These are phyloP conservation scores for Chamaenerion angustifolium DNA, from an alignment of 345 rosid species.

Conservation along the genomic window DNA sequence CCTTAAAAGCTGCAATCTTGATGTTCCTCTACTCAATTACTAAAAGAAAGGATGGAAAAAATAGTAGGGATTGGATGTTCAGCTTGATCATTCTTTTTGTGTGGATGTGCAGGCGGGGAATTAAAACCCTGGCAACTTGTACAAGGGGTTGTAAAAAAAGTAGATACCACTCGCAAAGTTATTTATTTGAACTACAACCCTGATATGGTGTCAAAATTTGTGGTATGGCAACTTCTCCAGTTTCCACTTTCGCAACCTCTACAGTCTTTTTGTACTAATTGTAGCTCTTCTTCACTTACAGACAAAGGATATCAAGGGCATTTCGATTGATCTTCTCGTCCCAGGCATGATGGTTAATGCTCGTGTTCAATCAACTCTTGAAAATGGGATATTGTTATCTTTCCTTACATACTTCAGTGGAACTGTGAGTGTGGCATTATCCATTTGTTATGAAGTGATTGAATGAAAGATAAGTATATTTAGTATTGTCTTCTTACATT, in stretches of 20 bases:
- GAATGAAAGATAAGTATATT: too few relatives aligned
- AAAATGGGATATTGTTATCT: constrained; percentile 77
- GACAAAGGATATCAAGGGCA: constrained; percentile 82
- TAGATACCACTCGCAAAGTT: constrained; percentile 67
- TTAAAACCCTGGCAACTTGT: constrained; percentile 53
- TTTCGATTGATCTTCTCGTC: constrained; percentile 81
- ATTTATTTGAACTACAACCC: constrained; percentile 55
- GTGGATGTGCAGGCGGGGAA: constrained; percentile 29
- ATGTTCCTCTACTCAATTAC: too few relatives aligned
- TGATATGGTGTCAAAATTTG: constrained; percentile 54
- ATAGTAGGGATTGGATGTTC: background rate
- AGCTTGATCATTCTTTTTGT: constrained; percentile 2
- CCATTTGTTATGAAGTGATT: background rate
- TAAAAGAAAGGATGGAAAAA: too few relatives aligned
- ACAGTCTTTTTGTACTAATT: background rate
- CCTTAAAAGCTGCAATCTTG: too few relatives aligned
- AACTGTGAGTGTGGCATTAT: constrained; percentile 52
- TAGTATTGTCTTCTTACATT: constrained; percentile 3
- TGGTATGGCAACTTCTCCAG: constrained; percentile 29
- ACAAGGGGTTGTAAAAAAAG: constrained; percentile 61
- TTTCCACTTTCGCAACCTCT: constrained; percentile 9
- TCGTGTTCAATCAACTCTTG: constrained; percentile 71
- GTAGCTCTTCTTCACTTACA: constrained; percentile 17
- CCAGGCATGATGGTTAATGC: constrained; percentile 97
- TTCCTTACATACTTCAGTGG: constrained; percentile 89